phyloP scores from a whole-genome alignment of 495 filamentous ascomycete genomes.

The Symbiotaphrina buchneri region DNA sequence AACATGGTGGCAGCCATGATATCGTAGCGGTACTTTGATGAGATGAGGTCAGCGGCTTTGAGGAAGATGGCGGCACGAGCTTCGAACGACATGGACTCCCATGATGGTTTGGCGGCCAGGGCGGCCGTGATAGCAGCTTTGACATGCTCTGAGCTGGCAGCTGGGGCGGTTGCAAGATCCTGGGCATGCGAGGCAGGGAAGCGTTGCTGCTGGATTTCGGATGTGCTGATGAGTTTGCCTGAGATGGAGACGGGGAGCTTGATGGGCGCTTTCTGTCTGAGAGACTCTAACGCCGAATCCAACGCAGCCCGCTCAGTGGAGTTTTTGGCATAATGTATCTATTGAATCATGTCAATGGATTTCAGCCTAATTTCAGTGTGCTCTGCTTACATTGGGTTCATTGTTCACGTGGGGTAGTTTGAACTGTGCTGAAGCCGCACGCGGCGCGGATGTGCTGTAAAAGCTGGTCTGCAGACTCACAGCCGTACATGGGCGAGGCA shows the following conservation, averaged over 20 bases:
- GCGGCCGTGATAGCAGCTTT: constrained; percentile 55
- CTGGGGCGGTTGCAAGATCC: constrained; percentile 57
- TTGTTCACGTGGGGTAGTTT: constrained; percentile 74
- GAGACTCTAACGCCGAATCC: constrained; percentile 37
- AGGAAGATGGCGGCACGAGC: constrained; percentile 87
- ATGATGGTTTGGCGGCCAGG: constrained; percentile 55
- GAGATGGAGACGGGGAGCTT: constrained; percentile 59
- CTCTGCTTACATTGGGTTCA: constrained; percentile 64
- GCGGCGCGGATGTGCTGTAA: too few relatives aligned
- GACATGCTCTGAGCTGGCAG: constrained; percentile 51
- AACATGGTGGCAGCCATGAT: constrained; percentile 87
- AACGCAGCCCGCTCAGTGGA: constrained; percentile 57
- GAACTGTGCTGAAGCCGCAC: constrained; percentile 40
- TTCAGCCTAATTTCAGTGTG: neutral
- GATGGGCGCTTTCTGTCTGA: constrained; percentile 35
- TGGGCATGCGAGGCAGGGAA: constrained; percentile 54
- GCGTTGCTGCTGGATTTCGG: constrained; percentile 31
- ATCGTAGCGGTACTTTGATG: constrained; percentile 78
- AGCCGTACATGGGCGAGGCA: too few relatives aligned
- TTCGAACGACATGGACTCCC: constrained; percentile 64
- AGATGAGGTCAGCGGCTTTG: constrained; percentile 75
- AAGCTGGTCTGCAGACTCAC: too few relatives aligned
- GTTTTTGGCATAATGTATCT: constrained; percentile 77
- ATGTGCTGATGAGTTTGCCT: constrained; percentile 39
- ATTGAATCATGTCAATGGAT: constrained; percentile 4